Evolutionary conservation across 768 basidiomycete genomes (phyloP).

Genomic region (Suillus luteus): DNA sequence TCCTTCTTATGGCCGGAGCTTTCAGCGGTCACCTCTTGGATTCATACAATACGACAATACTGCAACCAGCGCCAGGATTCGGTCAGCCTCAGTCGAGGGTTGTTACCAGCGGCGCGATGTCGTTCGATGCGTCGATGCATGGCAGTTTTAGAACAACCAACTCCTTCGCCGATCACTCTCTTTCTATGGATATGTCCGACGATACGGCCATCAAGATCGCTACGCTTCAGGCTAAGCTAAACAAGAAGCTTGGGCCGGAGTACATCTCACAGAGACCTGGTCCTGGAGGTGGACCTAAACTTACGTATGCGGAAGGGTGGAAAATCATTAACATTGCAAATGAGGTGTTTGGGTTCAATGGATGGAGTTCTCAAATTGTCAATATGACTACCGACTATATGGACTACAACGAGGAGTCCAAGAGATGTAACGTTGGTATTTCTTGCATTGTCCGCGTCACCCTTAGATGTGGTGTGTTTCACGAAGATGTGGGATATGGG

Average conservation of each 20-base stretch:
- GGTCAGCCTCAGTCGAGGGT: slow-evolving; percentile 31
- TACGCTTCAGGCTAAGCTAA: slow-evolving; percentile 75
- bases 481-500: slow-evolving; percentile 96
- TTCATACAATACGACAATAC: slow-evolving; percentile 36
- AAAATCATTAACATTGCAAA: slow-evolving; percentile 97
- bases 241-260: slow-evolving; percentile 92
- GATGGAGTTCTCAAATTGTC: slow-evolving; percentile 85
- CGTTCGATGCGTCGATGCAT: slow-evolving; percentile 63
- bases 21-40: slow-evolving; percentile 61
- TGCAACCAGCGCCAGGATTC: slow-evolving; percentile 13
- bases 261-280: slow-evolving; percentile 88
- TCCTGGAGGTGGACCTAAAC: slow-evolving; percentile 81
- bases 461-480: slow-evolving; percentile 81
- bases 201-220: slow-evolving; percentile 70
- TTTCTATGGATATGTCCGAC: slow-evolving; percentile 49
- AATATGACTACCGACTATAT: slow-evolving; percentile 76
- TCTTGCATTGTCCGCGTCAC: slow-evolving; percentile 88
- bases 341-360: slow-evolving; percentile 98
- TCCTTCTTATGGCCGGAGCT: slow-evolving; percentile 51
- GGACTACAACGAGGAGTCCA: slow-evolving; percentile 71
- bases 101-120: slow-evolving; percentile 55
- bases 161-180: slow-evolving; percentile 10
- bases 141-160: slow-evolving; percentile 38
- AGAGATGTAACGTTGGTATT: slow-evolving; percentile 69
- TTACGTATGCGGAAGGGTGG: slow-evolving; percentile 97